Evolutionary conservation across 495 filamentous ascomycete genomes (phyloP), one percentile per base, ranked within the genome.

Genomic region (Ascodesmis nigricans): DNA sequence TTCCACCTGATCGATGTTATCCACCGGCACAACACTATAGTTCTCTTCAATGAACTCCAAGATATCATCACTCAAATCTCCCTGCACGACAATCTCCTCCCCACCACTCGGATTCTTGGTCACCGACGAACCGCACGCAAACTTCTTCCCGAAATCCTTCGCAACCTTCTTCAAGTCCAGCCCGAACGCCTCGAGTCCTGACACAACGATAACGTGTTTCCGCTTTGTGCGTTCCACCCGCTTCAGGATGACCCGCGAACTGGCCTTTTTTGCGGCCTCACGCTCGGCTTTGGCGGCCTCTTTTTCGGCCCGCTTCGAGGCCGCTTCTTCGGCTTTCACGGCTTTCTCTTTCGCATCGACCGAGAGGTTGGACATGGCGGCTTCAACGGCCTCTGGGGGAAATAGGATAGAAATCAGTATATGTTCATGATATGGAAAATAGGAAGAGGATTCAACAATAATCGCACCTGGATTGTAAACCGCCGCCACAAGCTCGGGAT

Each of bases 21-120:
- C 78, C 53, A 87, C 78, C 3, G 87, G 83, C 31, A 95, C 73
- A 36, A 70, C 61, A 24, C 71, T 66, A 51, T 91, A 83, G 44
- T 73, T 71, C 52, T 93, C 83, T 41, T 75, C 53, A 38, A 99
- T 53, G 60, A 78, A 93, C 44, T 95, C 90, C 45, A 74, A 67
- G 35, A 99, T 74, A 54, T 95, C 87, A 50, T 82, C 82, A 54
- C 81, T 90, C 43, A 93, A 70, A 58, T 99, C 87, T 9, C 87
- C 87, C 56, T 99, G 87, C 25, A 99, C 82, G 21, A 91, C 84
- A 52, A 99, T 93, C 61, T 95, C 87, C 56, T 95, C 87, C 7
- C 73, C 73, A 1, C 82, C 84, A 29, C 69, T 73, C 5, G 73
- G 65, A 6, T 38, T 42, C 58, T 91, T 87, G 10, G 84, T 95